Conservation (phyloP, 2,329 filamentous ascomycete genomes). For the Ophiostoma piceae region DNA sequence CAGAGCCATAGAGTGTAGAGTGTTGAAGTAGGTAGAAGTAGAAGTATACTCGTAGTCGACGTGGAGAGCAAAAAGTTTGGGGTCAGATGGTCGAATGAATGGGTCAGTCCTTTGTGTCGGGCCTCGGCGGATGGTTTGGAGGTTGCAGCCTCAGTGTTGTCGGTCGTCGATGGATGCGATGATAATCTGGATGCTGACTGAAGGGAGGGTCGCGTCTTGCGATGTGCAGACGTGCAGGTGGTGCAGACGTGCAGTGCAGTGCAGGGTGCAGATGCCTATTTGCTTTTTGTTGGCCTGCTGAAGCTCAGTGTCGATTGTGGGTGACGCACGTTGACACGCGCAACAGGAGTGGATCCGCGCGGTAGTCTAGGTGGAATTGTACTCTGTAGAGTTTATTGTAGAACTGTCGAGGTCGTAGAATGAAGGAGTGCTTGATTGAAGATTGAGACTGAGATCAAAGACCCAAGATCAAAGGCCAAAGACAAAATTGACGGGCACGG, state of each 20-base stretch:
- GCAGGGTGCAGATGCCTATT: background rate
- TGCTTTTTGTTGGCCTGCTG: conserved; percentile 2
- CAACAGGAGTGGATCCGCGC: conserved; percentile 14
- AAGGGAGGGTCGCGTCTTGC: conserved; percentile 12
- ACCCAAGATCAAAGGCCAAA: no score
- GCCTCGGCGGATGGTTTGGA: background rate
- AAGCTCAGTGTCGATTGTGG: conserved; percentile 1
- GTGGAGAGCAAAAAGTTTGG: conserved; percentile 9
- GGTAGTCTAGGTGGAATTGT: no score
- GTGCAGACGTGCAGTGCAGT: background rate
- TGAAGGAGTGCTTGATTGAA: background rate
- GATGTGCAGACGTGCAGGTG: conserved; percentile 12
- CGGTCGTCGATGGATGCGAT: background rate
- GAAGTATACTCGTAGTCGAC: background rate
- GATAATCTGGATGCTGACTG: background rate
- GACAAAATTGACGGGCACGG: background rate
- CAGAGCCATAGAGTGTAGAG: conserved; percentile 48
- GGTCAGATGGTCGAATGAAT: background rate
- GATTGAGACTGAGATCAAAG: background rate
- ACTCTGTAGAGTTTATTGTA: no score
- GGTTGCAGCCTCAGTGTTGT: background rate
- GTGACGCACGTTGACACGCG: conserved; percentile 14
- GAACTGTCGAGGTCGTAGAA: background rate
- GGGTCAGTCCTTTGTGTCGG: conserved; percentile 11
- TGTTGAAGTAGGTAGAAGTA: background rate